Percentiles rank a stretch among this genome's conserved stretches.
phyloP scores from a whole-genome alignment of 148 eudicot species.

The Fagopyrum tataricum region DNA sequence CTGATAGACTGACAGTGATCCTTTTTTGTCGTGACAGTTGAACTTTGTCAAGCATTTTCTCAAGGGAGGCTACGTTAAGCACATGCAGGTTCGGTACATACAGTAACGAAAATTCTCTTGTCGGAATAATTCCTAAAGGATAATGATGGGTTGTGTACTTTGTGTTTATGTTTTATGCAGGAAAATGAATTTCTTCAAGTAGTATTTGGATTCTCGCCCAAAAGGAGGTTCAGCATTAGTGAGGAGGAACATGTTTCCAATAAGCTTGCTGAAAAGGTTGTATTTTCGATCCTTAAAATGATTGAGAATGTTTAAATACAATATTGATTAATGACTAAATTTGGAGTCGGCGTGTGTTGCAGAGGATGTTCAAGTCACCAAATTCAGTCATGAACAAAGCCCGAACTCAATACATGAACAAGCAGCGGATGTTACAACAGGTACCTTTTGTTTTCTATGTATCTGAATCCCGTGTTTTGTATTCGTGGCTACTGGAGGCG shows the following conservation, averaged over 20 bases:
- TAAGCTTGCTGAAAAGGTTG: slow-evolving; percentile 53
- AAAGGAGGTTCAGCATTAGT: slow-evolving; percentile 35
- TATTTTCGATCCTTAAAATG: neutral
- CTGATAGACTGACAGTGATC: neutral
- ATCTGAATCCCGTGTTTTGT: neutral
- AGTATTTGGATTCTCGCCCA: slow-evolving; percentile 67
- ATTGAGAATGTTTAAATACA: neutral
- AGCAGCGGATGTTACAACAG: slow-evolving; percentile 66
- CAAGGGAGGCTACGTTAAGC: slow-evolving; percentile 77
- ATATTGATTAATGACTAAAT: neutral
- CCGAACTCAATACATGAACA: slow-evolving; percentile 66
- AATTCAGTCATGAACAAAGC: slow-evolving; percentile 74
- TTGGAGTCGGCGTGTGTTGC: neutral
- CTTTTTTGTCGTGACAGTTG: slow-evolving; percentile 27
- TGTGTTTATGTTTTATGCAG: neutral
- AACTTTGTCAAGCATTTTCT: slow-evolving; percentile 78
- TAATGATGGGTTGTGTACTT: neutral
- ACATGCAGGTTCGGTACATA: slow-evolving; percentile 51
- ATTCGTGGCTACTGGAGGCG: neutral
- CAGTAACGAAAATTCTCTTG: neutral
- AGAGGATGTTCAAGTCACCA: slow-evolving; percentile 79
- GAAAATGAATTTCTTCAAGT: slow-evolving; percentile 76
- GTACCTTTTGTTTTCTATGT: slow-evolving; percentile 20
- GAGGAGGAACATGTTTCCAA: slow-evolving; percentile 32
- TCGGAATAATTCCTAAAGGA: neutral